Evolutionary conservation across 176 grass and related monocot genomes (phyloP), one percentile per base, ranked within the genome.

Genomic region (Zoysia japonica): DNA sequence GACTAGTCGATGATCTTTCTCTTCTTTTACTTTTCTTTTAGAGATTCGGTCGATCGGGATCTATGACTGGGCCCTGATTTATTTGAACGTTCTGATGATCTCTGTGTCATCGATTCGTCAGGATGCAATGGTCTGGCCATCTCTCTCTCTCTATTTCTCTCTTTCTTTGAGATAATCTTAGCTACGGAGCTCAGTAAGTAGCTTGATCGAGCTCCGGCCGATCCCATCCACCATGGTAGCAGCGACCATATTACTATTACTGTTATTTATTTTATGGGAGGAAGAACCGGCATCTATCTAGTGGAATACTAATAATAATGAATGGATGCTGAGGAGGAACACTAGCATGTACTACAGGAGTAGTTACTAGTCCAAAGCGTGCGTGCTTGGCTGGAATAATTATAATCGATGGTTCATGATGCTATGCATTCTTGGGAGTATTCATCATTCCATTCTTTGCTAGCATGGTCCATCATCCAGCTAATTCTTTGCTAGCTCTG

Each of bases 361-460:
- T 28, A 19, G 44, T 5, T 67, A 68, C 9, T 77, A 49, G 60
- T 65, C 47, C 47, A 78, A 78, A 78, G 75, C 67, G 48, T 44
- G 65, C 52, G 4, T 61, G 77, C 47, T 7, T 65, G 57, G 13
- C 52, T 74, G 43, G 61, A 61, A 72, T 81, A 70, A 62, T 80
- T 80, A 70, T 80, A 35, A 62, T 81, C 55, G 45, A 61, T 10
- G 63, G 6, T 51, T 55, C 83, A 79, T 76, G 78, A 67, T 85
- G 82, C 44, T 55, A 66, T 68, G 71, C 82, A 46, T 84, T 78
- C 75, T 85, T 85, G 74, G 83, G 74, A 85, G 61, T 71, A 85
- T 78, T 78, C 68, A 85, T 78, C n/a, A 84, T 84, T 64, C 45
- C 78, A 52, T 45, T 51, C 45, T 44, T 48, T 64, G 74, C 59